phyloP scores from a whole-genome alignment of 1,139 yeast species.

The Lodderomyces theae region DNA sequence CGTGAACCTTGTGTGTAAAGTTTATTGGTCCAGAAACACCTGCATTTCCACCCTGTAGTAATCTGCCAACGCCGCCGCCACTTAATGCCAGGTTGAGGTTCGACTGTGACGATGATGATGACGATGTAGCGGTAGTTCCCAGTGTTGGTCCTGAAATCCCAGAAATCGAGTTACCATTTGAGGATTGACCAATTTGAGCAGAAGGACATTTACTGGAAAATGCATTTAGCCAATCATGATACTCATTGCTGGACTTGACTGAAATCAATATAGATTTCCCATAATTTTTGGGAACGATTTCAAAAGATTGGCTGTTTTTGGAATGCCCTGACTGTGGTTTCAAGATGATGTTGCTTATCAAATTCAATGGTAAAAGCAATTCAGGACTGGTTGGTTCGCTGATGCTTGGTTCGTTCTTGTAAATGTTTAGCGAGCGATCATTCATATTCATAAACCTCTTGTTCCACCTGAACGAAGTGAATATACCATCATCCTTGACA shows the following conservation, averaged over 20 bases:
- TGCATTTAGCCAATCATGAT: slow-evolving; percentile 89
- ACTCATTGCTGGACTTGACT: slow-evolving; percentile 74
- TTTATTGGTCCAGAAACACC: slow-evolving; percentile 78
- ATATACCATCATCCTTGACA: slow-evolving; percentile 84
- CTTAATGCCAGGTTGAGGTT: slow-evolving; percentile 3
- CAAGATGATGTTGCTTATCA: slow-evolving; percentile 38
- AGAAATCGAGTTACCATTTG: neutral
- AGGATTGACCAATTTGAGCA: slow-evolving; percentile 32
- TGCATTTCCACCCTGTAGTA: slow-evolving; percentile 12
- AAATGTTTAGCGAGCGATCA: slow-evolving; percentile 73
- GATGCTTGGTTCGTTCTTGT: slow-evolving; percentile 58
- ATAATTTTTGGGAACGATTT: slow-evolving; percentile 60
- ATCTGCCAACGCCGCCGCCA: neutral
- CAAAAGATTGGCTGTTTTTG: slow-evolving; percentile 71
- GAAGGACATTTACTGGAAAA: slow-evolving; percentile 85
- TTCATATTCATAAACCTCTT: slow-evolving; percentile 76
- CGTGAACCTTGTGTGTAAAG: slow-evolving; percentile 67
- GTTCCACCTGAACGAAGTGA: slow-evolving; percentile 85
- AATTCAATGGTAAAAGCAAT: slow-evolving; percentile 39
- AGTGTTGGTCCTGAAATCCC: slow-evolving; percentile 4
- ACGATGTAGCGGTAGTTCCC: neutral
- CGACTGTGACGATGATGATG: slow-evolving; percentile 1
- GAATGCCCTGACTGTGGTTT: slow-evolving; percentile 46
- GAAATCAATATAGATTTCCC: slow-evolving; percentile 71
- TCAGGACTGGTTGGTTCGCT: slow-evolving; percentile 30